phyloP scores from a whole-genome alignment of 1,284 basidiomycete genomes.

The Polyporus tsugae region DNA sequence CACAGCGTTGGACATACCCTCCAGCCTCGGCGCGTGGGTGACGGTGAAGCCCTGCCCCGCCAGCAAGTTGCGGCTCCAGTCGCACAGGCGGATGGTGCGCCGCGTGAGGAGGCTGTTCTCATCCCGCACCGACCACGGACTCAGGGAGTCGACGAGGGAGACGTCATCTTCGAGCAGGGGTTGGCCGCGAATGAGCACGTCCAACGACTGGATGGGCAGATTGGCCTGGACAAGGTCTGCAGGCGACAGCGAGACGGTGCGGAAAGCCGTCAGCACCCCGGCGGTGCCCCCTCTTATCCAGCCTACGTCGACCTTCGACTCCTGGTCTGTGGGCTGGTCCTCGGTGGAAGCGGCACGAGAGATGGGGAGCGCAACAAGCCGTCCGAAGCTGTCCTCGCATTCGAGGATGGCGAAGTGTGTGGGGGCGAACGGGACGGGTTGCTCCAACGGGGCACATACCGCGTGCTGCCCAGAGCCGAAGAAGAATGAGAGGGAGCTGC shows the following conservation, averaged over 20 bases:
- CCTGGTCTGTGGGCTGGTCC: neutral
- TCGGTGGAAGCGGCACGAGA: neutral
- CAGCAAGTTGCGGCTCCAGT: slow-evolving; percentile 5
- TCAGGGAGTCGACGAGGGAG: slow-evolving; percentile 1
- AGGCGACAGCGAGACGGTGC: neutral
- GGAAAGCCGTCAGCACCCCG: neutral
- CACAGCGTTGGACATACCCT: neutral
- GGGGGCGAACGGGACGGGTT: neutral
- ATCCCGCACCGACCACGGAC: neutral
- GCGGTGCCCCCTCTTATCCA: neutral
- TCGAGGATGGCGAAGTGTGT: slow-evolving; percentile 7
- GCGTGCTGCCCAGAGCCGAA: neutral
- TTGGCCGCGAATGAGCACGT: slow-evolving; percentile 6
- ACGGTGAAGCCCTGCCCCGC: neutral
- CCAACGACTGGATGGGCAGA: neutral
- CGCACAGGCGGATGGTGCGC: neutral
- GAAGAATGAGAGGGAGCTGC: neutral
- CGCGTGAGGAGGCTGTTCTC: slow-evolving; percentile 3
- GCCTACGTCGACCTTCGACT: slow-evolving; percentile 5
- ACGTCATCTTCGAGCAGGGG: slow-evolving; percentile 1
- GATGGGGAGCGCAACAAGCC: neutral
- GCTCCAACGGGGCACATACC: neutral
- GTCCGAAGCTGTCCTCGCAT: slow-evolving; percentile 6
- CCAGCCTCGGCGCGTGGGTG: neutral
- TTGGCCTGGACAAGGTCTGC: neutral